A percentile compares a stretch with the other conserved stretches of the same genome.
Evolutionary conservation across 164 flowering plant genomes (phyloP).

Genomic region (Kalanchoe fedtschenkoi): DNA sequence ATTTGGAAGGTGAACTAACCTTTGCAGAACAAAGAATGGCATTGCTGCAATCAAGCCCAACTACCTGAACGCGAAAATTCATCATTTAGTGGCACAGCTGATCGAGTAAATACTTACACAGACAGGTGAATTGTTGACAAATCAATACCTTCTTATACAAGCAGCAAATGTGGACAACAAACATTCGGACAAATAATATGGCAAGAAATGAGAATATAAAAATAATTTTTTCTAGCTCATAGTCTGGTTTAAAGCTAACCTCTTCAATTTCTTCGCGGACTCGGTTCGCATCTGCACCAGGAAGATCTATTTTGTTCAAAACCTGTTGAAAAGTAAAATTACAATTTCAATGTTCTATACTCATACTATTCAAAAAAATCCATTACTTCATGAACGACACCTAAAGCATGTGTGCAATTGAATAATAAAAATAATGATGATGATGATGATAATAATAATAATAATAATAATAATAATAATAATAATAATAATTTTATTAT

Average conservation of each 20-base stretch:
- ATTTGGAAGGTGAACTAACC: constrained; percentile 36
- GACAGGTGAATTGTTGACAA: background rate
- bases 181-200: background rate
- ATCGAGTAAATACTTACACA: background rate
- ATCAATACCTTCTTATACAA: background rate
- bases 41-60: constrained; percentile 84
- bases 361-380: no score
- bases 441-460: no score
- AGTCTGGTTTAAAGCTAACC: constrained; percentile 36
- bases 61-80: constrained; percentile 32
- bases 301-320: constrained; percentile 95
- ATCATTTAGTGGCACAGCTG: background rate
- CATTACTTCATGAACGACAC: no score
- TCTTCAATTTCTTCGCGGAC: constrained; percentile 86
- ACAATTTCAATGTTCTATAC: background rate
- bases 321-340: constrained; percentile 39
- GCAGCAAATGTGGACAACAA: background rate
- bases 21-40: constrained; percentile 91
- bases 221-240: background rate
- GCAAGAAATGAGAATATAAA: background rate
- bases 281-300: constrained; percentile 89
- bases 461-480: no score
- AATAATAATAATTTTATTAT: no score
- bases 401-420: no score
- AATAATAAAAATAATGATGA: no score